Conservation (phyloP, 2,329 filamentous ascomycete genomes). For the Phialocephala subalpina region DNA sequence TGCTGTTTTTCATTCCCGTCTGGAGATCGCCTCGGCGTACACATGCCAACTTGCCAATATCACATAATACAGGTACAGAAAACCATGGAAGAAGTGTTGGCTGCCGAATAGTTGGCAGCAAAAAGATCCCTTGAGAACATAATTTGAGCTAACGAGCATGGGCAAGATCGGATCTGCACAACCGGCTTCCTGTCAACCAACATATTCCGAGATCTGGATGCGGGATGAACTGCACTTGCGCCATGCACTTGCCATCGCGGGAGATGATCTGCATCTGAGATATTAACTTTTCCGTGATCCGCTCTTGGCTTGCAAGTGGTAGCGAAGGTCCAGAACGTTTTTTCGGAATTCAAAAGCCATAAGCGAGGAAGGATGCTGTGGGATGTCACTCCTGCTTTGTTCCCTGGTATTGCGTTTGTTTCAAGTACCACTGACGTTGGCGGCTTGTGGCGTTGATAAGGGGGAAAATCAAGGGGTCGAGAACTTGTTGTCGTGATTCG, state of each 20-base stretch:
- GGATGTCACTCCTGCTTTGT: neutral
- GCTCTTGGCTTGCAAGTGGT: neutral
- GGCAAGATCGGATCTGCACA: conserved; percentile 3
- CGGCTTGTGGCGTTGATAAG: conserved; percentile 9
- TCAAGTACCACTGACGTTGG: neutral
- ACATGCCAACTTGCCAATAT: neutral
- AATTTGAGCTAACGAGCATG: neutral
- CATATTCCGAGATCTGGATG: neutral
- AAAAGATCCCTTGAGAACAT: neutral
- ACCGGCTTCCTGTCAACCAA: neutral
- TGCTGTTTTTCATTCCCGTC: neutral
- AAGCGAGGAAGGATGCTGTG: neutral
- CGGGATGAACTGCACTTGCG: neutral
- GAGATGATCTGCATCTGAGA: conserved; percentile 2
- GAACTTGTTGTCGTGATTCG: neutral
- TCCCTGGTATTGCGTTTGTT: neutral
- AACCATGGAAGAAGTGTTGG: neutral
- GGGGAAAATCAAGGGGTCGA: neutral
- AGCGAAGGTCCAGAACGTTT: neutral
- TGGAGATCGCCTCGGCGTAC: neutral
- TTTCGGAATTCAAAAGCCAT: neutral
- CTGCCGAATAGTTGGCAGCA: neutral
- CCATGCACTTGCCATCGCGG: neutral
- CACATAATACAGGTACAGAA: conserved; percentile 8
- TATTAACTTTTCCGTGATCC: neutral